A percentile compares a stretch with the other conserved stretches of the same genome.
phyloP scores from a whole-genome alignment of 768 basidiomycete genomes.

The Mycena indigotica region DNA sequence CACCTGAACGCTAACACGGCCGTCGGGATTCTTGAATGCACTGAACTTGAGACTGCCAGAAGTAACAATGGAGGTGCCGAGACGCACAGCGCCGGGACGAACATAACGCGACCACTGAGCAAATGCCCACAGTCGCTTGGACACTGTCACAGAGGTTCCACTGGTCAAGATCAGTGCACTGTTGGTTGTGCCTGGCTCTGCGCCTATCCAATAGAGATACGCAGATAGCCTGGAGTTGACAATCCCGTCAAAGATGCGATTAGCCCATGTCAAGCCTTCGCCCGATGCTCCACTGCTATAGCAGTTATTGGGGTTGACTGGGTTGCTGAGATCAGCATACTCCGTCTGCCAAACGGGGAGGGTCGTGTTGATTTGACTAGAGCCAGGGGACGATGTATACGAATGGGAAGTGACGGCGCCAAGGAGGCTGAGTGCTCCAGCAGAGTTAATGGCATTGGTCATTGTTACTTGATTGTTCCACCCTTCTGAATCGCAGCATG shows the following conservation, averaged over 20 bases:
- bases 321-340: conserved; percentile 14
- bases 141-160: conserved; percentile 7
- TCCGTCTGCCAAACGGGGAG: conserved; percentile 14
- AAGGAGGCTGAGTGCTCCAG: conserved; percentile 3
- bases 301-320: conserved; percentile 9
- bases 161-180: conserved; percentile 4
- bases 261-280: conserved; percentile 17
- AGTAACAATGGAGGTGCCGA: conserved; percentile 5
- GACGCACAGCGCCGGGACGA: conserved; percentile 15
- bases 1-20: conserved; percentile 8
- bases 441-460: conserved; percentile 11
- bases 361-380: neutral
- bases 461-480: conserved; percentile 16
- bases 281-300: conserved; percentile 8
- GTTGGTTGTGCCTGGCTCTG: conserved; percentile 14
- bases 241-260: conserved; percentile 10
- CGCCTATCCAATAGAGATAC: conserved; percentile 17
- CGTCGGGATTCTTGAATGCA: conserved; percentile 19
- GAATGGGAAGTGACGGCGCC: conserved; percentile 17
- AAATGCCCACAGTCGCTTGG: conserved; percentile 18
- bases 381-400: conserved; percentile 1
- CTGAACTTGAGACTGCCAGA: conserved; percentile 5
- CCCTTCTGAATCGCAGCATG: conserved; percentile 17
- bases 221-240: conserved; percentile 11
- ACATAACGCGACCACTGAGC: conserved; percentile 19